Conservation (phyloP, 23 red algal species). For the Pyropia yezoensis region DNA sequence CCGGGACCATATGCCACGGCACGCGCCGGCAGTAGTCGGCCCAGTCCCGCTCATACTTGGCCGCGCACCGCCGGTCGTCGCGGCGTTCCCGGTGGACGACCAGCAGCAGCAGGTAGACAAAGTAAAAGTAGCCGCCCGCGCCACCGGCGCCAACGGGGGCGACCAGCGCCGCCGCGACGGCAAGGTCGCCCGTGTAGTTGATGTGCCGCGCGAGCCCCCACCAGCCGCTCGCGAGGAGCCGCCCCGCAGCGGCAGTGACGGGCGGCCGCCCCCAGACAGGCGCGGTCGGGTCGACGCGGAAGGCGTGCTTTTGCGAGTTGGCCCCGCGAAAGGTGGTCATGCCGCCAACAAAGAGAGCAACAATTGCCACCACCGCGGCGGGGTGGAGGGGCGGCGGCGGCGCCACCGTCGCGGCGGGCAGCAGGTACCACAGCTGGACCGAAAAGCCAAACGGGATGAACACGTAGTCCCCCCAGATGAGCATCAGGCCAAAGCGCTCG, state of each 20-base stretch:
- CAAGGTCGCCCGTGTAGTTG: constrained; percentile 89
- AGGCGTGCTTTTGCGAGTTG: constrained; percentile 97
- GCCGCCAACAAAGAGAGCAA: constrained; percentile 31
- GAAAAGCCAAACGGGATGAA: constrained; percentile 93
- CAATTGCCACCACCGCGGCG: constrained; percentile 3
- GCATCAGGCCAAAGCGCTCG: constrained; percentile 98
- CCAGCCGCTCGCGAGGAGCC: constrained; percentile 76
- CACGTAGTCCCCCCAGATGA: constrained; percentile 91
- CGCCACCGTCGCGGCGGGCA: constrained; percentile 14
- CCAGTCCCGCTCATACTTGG: constrained; percentile 80
- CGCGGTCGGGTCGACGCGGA: constrained; percentile 59
- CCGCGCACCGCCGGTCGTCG: constrained; percentile 74
- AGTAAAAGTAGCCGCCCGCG: constrained; percentile 74
- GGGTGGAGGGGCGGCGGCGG: constrained; percentile 9
- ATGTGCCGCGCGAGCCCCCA: constrained; percentile 92
- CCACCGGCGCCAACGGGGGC: constrained; percentile 45
- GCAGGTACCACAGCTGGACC: constrained; percentile 48
- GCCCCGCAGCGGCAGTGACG: constrained; percentile 55
- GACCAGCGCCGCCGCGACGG: constrained; percentile 66
- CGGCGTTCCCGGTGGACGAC: constrained; percentile 78
- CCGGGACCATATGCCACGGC: constrained; percentile 59
- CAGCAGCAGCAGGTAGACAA: constrained; percentile 89
- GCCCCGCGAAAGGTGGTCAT: constrained; percentile 76
- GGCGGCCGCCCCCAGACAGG: constrained; percentile 70
- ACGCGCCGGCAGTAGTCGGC: constrained; percentile 80